Conservation (phyloP, 2,329 filamentous ascomycete genomes). For the Alternaria incomplexa region DNA sequence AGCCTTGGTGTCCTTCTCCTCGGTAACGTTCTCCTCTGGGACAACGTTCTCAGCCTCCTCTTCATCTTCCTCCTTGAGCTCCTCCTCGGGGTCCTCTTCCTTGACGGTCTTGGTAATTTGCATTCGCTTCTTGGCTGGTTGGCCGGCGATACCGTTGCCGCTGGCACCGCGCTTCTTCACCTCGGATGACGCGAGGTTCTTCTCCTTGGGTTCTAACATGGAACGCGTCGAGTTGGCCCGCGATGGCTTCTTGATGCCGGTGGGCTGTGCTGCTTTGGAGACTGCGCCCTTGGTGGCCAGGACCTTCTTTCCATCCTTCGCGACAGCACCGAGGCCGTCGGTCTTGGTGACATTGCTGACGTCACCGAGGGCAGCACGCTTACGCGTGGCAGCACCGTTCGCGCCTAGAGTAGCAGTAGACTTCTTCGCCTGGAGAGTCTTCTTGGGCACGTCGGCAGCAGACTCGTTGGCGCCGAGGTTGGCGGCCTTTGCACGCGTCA, state of each 20-base stretch:
- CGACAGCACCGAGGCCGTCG: constrained; percentile 54
- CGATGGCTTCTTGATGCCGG: constrained; percentile 78
- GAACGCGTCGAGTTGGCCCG: constrained; percentile 66
- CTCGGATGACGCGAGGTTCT: constrained; percentile 66
- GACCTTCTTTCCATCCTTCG: constrained; percentile 72
- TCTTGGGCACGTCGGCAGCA: constrained; percentile 64
- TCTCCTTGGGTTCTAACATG: constrained; percentile 71
- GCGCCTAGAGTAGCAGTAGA: constrained; percentile 43
- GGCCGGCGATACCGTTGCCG: constrained; percentile 71
- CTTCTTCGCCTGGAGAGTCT: constrained; percentile 54
- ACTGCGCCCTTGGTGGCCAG: constrained; percentile 68
- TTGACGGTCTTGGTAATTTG: constrained; percentile 59
- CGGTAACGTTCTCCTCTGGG: constrained; percentile 56
- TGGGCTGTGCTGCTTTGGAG: constrained; percentile 79
- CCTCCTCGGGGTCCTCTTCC: constrained; percentile 60
- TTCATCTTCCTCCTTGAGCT: constrained; percentile 49
- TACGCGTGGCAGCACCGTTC: constrained; percentile 61
- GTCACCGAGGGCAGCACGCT: constrained; percentile 86
- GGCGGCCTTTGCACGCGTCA: constrained; percentile 92
- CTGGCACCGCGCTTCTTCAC: constrained; percentile 78
- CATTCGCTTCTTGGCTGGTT: constrained; percentile 71
- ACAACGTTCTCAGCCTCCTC: constrained; percentile 66
- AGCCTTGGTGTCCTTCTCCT: constrained; percentile 50
- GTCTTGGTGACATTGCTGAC: constrained; percentile 93
- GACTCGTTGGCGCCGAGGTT: constrained; percentile 62